Evolutionary conservation across 495 filamentous ascomycete genomes (phyloP).

Genomic region (Articulospora tetracladia): DNA sequence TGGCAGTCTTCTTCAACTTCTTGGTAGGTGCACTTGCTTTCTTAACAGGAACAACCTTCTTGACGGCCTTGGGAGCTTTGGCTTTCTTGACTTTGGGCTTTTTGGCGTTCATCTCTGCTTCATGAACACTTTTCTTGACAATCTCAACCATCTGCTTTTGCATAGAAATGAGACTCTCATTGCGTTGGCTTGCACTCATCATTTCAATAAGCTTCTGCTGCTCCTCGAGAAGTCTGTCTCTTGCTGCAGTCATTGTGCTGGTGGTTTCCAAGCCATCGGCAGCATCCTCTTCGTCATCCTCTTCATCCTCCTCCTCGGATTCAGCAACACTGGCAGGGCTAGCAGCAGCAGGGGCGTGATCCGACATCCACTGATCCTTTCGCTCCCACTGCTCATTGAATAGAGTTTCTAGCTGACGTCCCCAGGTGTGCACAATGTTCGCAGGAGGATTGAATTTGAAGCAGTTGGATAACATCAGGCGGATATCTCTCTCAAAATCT

Average conservation of each 20-base stretch:
- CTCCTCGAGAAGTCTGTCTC: conserved; percentile 43
- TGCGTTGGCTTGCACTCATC: conserved; percentile 65
- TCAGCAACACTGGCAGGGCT: conserved; percentile 52
- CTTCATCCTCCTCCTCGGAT: conserved; percentile 63
- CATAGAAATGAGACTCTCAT: conserved; percentile 57
- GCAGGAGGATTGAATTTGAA: conserved; percentile 81
- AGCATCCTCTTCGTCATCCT: conserved; percentile 47
- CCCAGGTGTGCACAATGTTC: conserved; percentile 69
- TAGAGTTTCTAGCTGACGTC: conserved; percentile 63
- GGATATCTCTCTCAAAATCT: conserved; percentile 82
- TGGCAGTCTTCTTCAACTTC: conserved; percentile 37
- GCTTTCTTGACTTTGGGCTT: conserved; percentile 44
- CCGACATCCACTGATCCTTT: conserved; percentile 72
- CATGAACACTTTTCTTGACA: conserved; percentile 45
- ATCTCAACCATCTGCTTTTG: conserved; percentile 41
- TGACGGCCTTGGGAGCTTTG: conserved; percentile 26
- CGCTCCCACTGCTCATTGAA: conserved; percentile 70
- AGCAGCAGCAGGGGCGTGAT: conserved; percentile 57
- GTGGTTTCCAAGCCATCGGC: background rate
- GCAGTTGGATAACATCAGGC: conserved; percentile 84
- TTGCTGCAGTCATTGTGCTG: conserved; percentile 1
- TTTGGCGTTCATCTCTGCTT: conserved; percentile 32
- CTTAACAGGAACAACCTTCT: conserved; percentile 32
- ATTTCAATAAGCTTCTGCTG: conserved; percentile 61
- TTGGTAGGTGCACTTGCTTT: conserved; percentile 44